A percentile compares a stretch with the other conserved stretches of the same genome.
Conservation (phyloP, 805 yeast genomes). For the Saccharomycopsis sp. region DNA sequence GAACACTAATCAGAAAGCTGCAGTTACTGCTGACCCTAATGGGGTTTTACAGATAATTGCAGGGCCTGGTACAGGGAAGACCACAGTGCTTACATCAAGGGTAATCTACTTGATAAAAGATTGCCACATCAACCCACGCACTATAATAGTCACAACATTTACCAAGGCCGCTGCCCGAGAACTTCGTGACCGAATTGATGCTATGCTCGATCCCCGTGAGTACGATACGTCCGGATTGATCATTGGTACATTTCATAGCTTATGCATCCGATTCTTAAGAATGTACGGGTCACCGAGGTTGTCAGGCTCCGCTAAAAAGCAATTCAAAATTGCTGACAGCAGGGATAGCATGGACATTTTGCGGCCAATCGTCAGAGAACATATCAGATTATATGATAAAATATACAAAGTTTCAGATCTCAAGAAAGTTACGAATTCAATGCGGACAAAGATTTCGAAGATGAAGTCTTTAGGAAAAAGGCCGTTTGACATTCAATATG, state of each 20-base stretch:
- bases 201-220: conserved; percentile 30
- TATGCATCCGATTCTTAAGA: conserved; percentile 57
- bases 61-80: conserved; percentile 72
- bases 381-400: background rate
- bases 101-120: conserved; percentile 61
- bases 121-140: conserved; percentile 47
- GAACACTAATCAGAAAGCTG: conserved; percentile 38
- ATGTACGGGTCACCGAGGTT: conserved; percentile 42
- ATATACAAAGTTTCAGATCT: background rate
- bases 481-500: no score
- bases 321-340: conserved; percentile 56
- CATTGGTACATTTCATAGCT: conserved; percentile 87
- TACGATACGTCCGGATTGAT: conserved; percentile 38
- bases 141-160: conserved; percentile 81
- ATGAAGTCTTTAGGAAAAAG: background rate
- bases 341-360: conserved; percentile 48
- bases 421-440: background rate
- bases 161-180: conserved; percentile 90
- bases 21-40: conserved; percentile 36
- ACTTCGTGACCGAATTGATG: conserved; percentile 56
- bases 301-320: conserved; percentile 31
- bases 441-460: background rate
- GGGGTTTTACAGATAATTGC: conserved; percentile 49
- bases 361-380: conserved; percentile 25
- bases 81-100: conserved; percentile 72